These are phyloP conservation scores for Leccinum variicolor DNA, from an alignment of 768 basidiomycete species.

Conservation along the genomic window DNA sequence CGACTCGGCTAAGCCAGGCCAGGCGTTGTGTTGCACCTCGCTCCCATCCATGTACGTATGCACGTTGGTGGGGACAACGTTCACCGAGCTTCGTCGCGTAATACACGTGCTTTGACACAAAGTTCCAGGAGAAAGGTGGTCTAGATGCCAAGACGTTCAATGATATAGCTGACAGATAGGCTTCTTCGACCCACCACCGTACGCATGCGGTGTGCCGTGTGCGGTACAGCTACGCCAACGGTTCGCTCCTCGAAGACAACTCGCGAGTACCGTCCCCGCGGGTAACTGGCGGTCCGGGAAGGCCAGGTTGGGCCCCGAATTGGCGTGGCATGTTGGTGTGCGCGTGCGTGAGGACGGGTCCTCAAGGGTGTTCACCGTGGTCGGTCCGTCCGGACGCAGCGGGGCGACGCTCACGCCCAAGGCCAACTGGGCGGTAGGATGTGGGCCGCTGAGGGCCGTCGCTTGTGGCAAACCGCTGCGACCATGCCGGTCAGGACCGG, in stretches of 20 bases:
- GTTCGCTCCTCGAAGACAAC: neutral
- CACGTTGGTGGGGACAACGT: neutral
- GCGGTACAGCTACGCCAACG: no score
- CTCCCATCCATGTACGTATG: neutral
- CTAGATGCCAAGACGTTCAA: neutral
- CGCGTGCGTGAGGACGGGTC: neutral
- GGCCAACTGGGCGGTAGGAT: neutral
- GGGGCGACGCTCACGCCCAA: neutral
- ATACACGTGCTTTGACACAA: neutral
- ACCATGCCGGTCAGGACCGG: neutral
- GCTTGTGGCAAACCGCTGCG: neutral
- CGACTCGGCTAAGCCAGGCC: neutral
- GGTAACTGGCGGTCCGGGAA: neutral
- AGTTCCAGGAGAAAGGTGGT: neutral
- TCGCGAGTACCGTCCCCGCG: neutral
- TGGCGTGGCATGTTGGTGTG: neutral
- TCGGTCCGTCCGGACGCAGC: neutral
- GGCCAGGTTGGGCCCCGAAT: neutral
- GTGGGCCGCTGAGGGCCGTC: neutral
- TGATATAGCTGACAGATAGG: neutral
- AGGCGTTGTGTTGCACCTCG: neutral
- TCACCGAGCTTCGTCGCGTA: neutral
- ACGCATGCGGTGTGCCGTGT: neutral
- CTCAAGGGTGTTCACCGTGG: neutral
- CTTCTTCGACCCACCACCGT: neutral